These are phyloP conservation scores for Dioscorea alata DNA, from an alignment of 106 monocot species.

Conservation along the genomic window DNA sequence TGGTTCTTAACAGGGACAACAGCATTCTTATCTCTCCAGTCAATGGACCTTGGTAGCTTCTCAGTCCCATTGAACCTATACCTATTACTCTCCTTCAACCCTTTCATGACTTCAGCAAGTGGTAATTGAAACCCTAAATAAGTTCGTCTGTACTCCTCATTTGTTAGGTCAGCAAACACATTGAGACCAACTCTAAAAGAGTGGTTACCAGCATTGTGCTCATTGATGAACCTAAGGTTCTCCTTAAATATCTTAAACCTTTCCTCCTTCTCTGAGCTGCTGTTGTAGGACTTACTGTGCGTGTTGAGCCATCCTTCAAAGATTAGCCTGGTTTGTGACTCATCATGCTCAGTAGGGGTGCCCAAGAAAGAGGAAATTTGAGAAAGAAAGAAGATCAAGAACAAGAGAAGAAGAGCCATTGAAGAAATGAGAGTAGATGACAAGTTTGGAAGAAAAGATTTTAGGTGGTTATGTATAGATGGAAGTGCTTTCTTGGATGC, in stretches of 20 bases:
- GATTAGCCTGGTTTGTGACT: no score
- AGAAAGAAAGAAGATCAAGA: no score
- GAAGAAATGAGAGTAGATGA: no score
- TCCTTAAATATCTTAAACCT: slow-evolving; percentile 72
- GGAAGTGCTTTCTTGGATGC: no score
- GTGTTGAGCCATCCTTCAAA: no score
- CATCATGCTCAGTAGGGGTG: no score
- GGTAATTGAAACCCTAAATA: slow-evolving; percentile 24
- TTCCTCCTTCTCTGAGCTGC: slow-evolving; percentile 20
- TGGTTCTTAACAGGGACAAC: slow-evolving; percentile 58
- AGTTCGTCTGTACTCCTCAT: slow-evolving; percentile 59
- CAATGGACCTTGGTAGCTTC: slow-evolving; percentile 53
- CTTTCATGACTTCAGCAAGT: no score
- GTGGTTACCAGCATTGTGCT: slow-evolving; percentile 51
- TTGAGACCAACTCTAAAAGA: slow-evolving; percentile 57
- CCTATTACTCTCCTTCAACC: background rate
- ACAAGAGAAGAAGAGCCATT: no score
- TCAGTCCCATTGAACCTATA: slow-evolving; percentile 33
- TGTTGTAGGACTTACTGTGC: background rate
- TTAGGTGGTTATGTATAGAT: no score
- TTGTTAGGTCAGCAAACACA: slow-evolving; percentile 85
- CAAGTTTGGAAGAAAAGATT: no score
- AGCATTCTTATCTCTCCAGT: slow-evolving; percentile 51
- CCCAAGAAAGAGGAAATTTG: no score
- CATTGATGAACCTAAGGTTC: slow-evolving; percentile 63